A percentile compares a stretch with the other conserved stretches of the same genome.
Conservation (phyloP, 73 alveolate genomes). For the Paramecium pentaurelia region DNA sequence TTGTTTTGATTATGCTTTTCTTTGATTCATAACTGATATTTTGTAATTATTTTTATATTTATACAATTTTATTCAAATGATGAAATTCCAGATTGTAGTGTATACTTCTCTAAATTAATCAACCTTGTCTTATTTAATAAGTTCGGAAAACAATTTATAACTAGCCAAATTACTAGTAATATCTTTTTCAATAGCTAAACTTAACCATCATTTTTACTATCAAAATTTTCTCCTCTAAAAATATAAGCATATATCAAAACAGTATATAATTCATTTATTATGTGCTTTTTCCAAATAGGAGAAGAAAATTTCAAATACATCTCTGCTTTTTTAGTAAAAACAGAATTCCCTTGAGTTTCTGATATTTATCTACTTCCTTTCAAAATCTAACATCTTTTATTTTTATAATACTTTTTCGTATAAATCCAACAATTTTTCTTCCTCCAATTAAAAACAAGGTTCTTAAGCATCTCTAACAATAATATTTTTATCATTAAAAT, state of each 20-base stretch:
- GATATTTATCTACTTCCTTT: neutral
- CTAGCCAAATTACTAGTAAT: neutral
- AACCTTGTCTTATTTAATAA: neutral
- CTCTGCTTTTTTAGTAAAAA: conserved; percentile 37
- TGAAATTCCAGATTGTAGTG: conserved; percentile 37
- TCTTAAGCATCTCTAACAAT: neutral
- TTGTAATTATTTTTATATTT: neutral
- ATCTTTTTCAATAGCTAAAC: neutral
- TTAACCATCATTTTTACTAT: neutral
- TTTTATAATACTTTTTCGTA: neutral
- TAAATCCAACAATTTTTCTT: neutral
- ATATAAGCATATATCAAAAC: conserved; percentile 5
- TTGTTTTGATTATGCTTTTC: neutral
- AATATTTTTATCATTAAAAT: neutral
- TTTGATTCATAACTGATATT: neutral
- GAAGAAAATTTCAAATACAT: conserved; percentile 10
- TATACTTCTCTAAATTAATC: conserved; percentile 28
- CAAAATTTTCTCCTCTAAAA: conserved; percentile 23
- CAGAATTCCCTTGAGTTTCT: neutral
- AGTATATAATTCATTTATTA: conserved; percentile 6
- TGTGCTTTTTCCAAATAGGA: neutral
- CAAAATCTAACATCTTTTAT: neutral
- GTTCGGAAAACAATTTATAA: conserved; percentile 32
- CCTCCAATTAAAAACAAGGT: neutral
- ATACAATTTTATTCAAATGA: neutral